Conservation (phyloP, 192 early-diverging fungal species). For the Borealophlyctis nickersoniae region DNA sequence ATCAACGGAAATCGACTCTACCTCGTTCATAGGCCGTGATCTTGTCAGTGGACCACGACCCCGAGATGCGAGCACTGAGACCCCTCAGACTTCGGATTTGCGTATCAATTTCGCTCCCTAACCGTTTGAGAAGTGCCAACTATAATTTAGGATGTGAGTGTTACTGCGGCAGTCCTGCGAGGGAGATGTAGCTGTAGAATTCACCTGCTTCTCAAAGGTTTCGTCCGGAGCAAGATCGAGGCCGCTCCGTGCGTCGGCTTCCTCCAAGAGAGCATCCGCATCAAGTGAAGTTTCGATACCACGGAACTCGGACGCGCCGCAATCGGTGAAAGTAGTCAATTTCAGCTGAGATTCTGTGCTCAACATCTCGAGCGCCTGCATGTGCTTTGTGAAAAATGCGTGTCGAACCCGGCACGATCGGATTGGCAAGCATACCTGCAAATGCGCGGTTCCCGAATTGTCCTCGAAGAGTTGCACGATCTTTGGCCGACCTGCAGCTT, state of each 20-base stretch:
- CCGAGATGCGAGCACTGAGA: neutral
- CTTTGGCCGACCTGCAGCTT: neutral
- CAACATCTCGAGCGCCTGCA: no score
- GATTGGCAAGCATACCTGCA: neutral
- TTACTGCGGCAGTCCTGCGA: no score
- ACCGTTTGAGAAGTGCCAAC: neutral
- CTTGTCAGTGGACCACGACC: neutral
- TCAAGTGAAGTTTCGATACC: neutral
- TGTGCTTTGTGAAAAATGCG: no score
- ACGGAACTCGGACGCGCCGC: no score
- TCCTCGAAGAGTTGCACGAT: neutral
- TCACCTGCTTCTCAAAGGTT: no score
- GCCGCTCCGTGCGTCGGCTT: neutral
- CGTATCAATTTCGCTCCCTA: neutral
- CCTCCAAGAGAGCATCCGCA: neutral
- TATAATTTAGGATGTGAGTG: neutral
- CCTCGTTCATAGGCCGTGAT: neutral
- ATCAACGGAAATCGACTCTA: no score
- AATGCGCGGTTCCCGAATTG: neutral
- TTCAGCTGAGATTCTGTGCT: no score
- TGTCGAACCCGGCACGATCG: no score
- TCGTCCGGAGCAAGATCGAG: no score
- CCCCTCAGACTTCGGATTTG: neutral
- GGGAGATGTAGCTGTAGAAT: no score
- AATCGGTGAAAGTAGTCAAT: no score